Evolutionary conservation across 495 filamentous ascomycete genomes (phyloP).

Genomic region (Penicillium verhagenii): DNA sequence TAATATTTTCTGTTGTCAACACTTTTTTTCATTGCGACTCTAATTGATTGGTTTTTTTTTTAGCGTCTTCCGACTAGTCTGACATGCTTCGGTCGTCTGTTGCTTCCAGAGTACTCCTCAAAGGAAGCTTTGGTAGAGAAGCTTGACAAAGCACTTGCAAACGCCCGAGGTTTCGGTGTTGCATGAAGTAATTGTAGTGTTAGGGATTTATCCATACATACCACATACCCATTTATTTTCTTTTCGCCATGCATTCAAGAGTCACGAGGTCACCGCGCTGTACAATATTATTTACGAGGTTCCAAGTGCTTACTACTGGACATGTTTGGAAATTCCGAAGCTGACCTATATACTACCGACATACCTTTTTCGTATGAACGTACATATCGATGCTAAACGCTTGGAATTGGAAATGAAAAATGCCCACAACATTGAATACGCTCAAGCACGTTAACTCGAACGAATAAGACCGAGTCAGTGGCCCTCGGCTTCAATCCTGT

Average conservation of each 20-base stretch:
- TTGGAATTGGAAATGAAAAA: too few species aligned
- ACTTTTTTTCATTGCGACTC: not conserved
- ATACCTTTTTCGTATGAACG: too few species aligned
- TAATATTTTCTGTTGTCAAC: not conserved
- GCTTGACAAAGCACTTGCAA: slow-evolving; percentile 78
- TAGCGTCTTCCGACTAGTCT: slow-evolving; percentile 73
- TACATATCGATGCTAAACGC: too few species aligned
- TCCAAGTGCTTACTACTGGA: too few species aligned
- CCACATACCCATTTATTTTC: slow-evolving; percentile 15
- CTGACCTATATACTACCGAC: too few species aligned
- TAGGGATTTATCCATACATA: slow-evolving; percentile 21
- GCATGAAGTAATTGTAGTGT: slow-evolving; percentile 32
- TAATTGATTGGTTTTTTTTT: slow-evolving; percentile 11
- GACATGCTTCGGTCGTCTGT: slow-evolving; percentile 85
- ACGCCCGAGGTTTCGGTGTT: slow-evolving; percentile 91
- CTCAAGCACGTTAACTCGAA: not conserved
- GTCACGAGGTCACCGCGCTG: not conserved
- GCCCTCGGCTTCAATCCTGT: not conserved
- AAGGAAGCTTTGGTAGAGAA: slow-evolving; percentile 69
- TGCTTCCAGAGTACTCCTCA: slow-evolving; percentile 78
- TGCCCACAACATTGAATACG: too few species aligned
- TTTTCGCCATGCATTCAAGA: not conserved
- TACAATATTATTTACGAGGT: too few species aligned
- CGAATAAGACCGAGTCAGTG: not conserved
- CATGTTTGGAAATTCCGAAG: too few species aligned